A percentile compares a stretch with the other conserved stretches of the same genome.
Evolutionary conservation across 345 rosid genomes (phyloP).

Genomic region (Kandelia obovata): DNA sequence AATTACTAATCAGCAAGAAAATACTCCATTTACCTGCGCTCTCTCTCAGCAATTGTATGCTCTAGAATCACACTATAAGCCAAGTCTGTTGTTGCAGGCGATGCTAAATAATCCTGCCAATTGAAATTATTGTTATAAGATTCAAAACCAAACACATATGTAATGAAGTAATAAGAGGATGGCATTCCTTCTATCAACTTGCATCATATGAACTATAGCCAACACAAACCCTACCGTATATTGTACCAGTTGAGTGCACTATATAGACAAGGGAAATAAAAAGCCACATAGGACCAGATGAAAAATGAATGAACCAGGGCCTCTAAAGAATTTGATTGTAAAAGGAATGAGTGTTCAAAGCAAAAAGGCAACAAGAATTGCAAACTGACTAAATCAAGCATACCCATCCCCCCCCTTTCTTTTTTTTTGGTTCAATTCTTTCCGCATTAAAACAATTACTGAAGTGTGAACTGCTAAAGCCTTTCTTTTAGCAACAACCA

Average conservation of each 20-base stretch:
- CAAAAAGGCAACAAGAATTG: neutral
- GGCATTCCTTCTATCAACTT: neutral
- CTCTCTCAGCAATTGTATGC: conserved; percentile 92
- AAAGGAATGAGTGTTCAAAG: neutral
- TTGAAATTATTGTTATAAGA: conserved; percentile 14
- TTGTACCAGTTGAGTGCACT: neutral
- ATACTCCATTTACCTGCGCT: conserved; percentile 68
- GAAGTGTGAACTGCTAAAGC: neutral
- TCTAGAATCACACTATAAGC: conserved; percentile 82
- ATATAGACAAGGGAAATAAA: neutral
- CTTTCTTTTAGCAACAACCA: neutral
- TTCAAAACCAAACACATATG: conserved; percentile 6
- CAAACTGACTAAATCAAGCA: neutral
- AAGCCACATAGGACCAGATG: neutral
- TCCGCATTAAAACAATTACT: neutral
- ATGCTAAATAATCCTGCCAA: conserved; percentile 86
- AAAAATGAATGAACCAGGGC: no score
- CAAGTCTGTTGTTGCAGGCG: conserved; percentile 71
- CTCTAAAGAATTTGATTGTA: neutral
- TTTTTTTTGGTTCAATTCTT: neutral
- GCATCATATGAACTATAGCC: neutral
- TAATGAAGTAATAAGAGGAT: neutral
- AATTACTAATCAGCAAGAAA: neutral
- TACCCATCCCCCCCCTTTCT: neutral
- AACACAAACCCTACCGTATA: neutral